Conservation (phyloP, 345 rosid genomes). For the Lepidium aucheri region DNA sequence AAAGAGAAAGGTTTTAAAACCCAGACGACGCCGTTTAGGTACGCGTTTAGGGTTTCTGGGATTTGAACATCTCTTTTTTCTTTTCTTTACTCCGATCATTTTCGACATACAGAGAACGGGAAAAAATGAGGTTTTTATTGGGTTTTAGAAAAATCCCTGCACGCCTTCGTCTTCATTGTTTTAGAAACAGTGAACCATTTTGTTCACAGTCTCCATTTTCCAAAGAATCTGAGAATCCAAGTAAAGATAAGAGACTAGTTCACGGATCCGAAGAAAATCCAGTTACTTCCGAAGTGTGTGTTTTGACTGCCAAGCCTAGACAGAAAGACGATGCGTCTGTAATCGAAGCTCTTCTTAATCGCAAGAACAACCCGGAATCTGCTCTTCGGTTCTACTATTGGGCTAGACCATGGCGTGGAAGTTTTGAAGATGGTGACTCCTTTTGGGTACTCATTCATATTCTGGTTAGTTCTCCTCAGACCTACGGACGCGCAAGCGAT, state of each 20-base stretch:
- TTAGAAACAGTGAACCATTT: constrained; percentile 22
- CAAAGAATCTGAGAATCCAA: constrained; percentile 12
- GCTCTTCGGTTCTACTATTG: constrained; percentile 40
- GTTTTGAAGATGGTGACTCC: constrained; percentile 29
- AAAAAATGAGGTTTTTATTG: constrained; percentile 27
- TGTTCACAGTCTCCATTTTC: constrained; percentile 35
- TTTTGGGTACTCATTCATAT: constrained; percentile 57
- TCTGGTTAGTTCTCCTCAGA: constrained; percentile 30
- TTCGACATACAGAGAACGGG: neutral
- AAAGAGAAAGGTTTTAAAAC: neutral
- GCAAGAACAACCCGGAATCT: constrained; percentile 31
- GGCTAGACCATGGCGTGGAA: constrained; percentile 29
- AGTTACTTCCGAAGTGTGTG: neutral
- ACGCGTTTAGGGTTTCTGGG: constrained; percentile 12
- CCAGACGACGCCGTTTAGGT: constrained; percentile 8
- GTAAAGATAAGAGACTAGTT: neutral
- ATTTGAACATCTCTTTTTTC: neutral
- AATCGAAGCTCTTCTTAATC: constrained; percentile 37
- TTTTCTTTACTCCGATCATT: constrained; percentile 10
- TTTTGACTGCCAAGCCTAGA: constrained; percentile 1
- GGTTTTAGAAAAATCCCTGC: constrained; percentile 16
- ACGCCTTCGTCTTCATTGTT: constrained; percentile 17
- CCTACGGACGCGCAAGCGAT: constrained; percentile 24
- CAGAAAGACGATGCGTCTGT: constrained; percentile 19
- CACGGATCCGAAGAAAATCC: neutral